Percentiles rank a stretch among this genome's conserved stretches.
These are phyloP conservation scores for Candida quercuum DNA, from an alignment of 805 yeast genomes.

Conservation along the genomic window DNA sequence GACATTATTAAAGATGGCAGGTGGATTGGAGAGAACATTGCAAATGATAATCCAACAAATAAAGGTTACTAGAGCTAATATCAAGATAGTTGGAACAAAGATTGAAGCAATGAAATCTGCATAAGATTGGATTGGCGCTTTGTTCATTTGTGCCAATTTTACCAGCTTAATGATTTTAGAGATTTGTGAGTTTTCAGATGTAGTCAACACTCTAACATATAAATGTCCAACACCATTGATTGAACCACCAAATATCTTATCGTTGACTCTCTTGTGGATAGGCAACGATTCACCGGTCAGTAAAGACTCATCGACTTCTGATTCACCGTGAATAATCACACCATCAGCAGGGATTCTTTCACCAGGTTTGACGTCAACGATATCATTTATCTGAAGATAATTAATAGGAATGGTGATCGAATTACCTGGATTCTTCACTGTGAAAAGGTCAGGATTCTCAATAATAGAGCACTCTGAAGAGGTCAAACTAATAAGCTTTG, in stretches of 20 bases:
- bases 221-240: slow-evolving; percentile 75
- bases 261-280: slow-evolving; percentile 55
- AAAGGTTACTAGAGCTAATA: slow-evolving; percentile 62
- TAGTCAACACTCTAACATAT: slow-evolving; percentile 57
- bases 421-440: slow-evolving; percentile 20
- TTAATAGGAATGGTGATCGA: slow-evolving; percentile 62
- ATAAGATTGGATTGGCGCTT: slow-evolving; percentile 86
- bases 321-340: slow-evolving; percentile 62
- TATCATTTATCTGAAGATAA: slow-evolving; percentile 70
- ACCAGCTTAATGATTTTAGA: slow-evolving; percentile 84
- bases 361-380: slow-evolving; percentile 79
- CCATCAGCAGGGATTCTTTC: slow-evolving; percentile 93
- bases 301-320: slow-evolving; percentile 85
- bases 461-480: slow-evolving; percentile 73
- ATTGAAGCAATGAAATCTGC: slow-evolving; percentile 83
- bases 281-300: slow-evolving; percentile 90
- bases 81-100: slow-evolving; percentile 74
- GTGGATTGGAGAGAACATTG: slow-evolving; percentile 32
- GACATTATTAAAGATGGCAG: slow-evolving; percentile 40
- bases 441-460: slow-evolving; percentile 29
- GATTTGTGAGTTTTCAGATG: slow-evolving; percentile 83
- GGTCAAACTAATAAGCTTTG: slow-evolving; percentile 71
- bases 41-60: slow-evolving; percentile 49
- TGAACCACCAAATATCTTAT: slow-evolving; percentile 81
- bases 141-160: slow-evolving; percentile 80